Base-by-base conservation (phyloP, 305 asterid genomes). In the Fraxinus platypoda region DNA sequence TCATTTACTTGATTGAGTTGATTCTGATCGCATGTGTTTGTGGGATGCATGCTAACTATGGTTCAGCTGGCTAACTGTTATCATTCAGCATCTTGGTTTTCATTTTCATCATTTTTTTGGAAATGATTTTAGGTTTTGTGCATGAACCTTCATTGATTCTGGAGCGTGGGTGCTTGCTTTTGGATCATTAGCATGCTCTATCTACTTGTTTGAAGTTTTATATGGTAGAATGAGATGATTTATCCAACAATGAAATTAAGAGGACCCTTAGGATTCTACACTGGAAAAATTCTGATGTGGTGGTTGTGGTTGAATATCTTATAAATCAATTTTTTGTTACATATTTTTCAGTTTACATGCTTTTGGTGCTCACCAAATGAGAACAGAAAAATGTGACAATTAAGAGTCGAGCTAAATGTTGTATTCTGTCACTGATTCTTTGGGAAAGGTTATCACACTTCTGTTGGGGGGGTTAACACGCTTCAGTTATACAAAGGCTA, bases 1-100 rank as follows among this genome's bases (percentile, higher is more conserved):
- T 73, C 49, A 79, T 62, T 82, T 35, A 33, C 76, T 79, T 62
- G 62, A n/a, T n/a, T n/a, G n/a, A n/a, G n/a, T n/a, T n/a, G n/a
- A 43, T 80, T 78, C 31, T 37, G 37, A 74, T 71, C 49, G 70
- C 37, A 43, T 8, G 34, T 80, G 77, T 21, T 52, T 23, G 77
- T 66, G 78, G 75, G 34, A 54, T 84, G 84, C 72, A 23, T 76
- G 83, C 75, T 72, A 54, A 52, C 8, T 35, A 74, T 49, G 26
- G 19, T 64, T 25, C 33, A 26, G 37, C 64, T 21, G 28, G 13
- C 11, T 70, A 23, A 25, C 33, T 66, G 73, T 66, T 66, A 3
- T 2, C 34, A 26, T 23, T 23, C 33, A 23, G 19, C 73, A 8
- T 25, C 73, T 25, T 26, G 73, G 73, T 23, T 23, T 9, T 23